Base-by-base conservation (phyloP, 257 asterid genomes). In the Datura wrightii region DNA sequence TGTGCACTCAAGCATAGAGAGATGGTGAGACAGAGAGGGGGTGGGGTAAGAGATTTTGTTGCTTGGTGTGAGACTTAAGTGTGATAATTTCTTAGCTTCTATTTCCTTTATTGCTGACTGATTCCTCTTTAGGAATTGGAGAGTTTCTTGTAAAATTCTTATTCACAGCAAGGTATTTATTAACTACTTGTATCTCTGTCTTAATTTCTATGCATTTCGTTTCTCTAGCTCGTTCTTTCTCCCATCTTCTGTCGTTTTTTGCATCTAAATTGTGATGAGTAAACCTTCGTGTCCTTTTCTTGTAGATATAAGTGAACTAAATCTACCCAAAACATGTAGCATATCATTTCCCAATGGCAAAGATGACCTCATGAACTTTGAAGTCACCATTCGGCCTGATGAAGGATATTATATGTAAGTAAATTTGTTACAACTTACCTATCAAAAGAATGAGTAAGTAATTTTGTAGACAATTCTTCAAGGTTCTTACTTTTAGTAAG, bases 291-390 rank as follows among this genome's bases (percentile, higher is more conserved):
- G 19, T 62, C 74, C 9, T 60, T 63, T 44, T 82, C 41, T 78
- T 90, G 89, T 84, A 94, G 98, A 94, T 91, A 96, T 94, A 82
- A 94, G 93, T 80, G 99, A 96, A 83, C 91, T 96, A 80, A 96
- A 93, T 87, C 93, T 96, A 79, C 99, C 98, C 2, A 89, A 91
- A 82, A 90, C 98, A 74, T 96, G 98, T 87, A 92, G 87, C 87
- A 93, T 96, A 18, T 70, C 95, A 63, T 96, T 96, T 87, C 99
- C 98, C 80, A 93, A 91, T 88, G 99, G 98, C 79, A 94, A 91
- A 89, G 98, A 96, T 41, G 98, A 96, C 62, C 98, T 96, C 55
- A 96, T 96, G 99, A 96, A 91, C 90, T 94, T 94, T 87, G 98
- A 94, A 89, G 99, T 94, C 83, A 91, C 97, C 72, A 93, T 96